These are phyloP conservation scores for Effrenium voratum DNA, from an alignment of 73 alveolate species.

Conservation along the genomic window DNA sequence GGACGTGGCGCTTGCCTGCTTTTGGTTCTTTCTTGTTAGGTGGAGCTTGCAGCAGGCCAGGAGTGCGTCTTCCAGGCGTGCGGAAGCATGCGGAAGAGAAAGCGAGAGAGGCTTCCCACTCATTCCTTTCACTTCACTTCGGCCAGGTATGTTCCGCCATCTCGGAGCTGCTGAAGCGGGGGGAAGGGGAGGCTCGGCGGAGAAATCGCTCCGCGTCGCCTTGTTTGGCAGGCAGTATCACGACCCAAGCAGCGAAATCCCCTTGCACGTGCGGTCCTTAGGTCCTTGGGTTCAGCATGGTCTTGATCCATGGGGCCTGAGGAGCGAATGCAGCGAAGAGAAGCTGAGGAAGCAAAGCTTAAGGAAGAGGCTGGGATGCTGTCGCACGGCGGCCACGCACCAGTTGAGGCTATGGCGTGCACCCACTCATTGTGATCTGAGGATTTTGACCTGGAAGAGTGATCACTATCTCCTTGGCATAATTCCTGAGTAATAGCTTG, in stretches of 20 bases:
- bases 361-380: slow-evolving; percentile 43
- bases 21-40: not conserved
- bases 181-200: not conserved
- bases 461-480: no score
- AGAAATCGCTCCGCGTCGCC: not conserved
- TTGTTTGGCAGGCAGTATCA: slow-evolving; percentile 23
- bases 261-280: slow-evolving; percentile 18
- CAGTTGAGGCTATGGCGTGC: no score
- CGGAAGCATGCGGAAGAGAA: no score
- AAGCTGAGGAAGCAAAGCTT: slow-evolving; percentile 81
- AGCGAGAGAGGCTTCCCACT: no score
- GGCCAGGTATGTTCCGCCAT: slow-evolving; percentile 69
- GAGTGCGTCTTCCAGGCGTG: slow-evolving; percentile 82
- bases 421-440: no score
- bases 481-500: no score
- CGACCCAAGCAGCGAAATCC: slow-evolving; percentile 80
- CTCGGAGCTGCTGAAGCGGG: slow-evolving; percentile 51
- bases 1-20: no score
- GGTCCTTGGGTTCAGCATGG: not conserved
- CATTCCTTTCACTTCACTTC: no score
- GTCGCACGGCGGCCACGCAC: no score
- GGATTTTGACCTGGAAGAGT: no score
- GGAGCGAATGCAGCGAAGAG: slow-evolving; percentile 90
- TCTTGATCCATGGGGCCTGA: not conserved
- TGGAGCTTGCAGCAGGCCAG: slow-evolving; percentile 62